phyloP scores from a whole-genome alignment of 1,139 yeast species.

The Suhomyces bokatorum region DNA sequence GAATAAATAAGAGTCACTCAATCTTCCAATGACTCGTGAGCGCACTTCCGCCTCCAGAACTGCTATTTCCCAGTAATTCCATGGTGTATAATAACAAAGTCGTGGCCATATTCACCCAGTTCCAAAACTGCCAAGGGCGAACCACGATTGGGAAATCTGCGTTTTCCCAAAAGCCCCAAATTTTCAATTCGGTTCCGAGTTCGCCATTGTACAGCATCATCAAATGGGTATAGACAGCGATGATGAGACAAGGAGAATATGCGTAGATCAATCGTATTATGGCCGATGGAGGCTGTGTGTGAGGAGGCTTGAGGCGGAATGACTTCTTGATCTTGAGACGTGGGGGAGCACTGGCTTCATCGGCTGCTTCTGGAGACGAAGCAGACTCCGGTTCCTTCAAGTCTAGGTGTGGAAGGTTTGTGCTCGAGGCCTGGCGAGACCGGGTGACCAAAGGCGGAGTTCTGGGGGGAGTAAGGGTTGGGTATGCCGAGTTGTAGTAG shows the following conservation, averaged over 20 bases:
- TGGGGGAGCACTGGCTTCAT: constrained; percentile 3
- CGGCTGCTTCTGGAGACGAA: not conserved
- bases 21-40: constrained; percentile 30
- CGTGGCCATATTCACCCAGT: constrained; percentile 87
- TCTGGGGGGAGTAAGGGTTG: constrained; percentile 23
- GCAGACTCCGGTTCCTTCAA: constrained; percentile 6
- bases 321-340: constrained; percentile 10
- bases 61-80: constrained; percentile 58
- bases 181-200: constrained; percentile 55
- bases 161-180: constrained; percentile 56
- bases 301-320: constrained; percentile 21
- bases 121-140: constrained; percentile 93
- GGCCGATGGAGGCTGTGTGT: constrained; percentile 39
- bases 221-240: constrained; percentile 91
- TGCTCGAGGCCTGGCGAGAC: constrained; percentile 23
- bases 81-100: constrained; percentile 77
- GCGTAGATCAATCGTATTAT: constrained; percentile 70
- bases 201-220: constrained; percentile 88
- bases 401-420: constrained; percentile 10
- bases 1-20: constrained; percentile 15
- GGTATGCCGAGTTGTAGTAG: constrained; percentile 41
- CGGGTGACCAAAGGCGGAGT: constrained; percentile 22
- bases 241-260: constrained; percentile 89
- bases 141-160: constrained; percentile 40
- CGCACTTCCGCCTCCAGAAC: constrained; percentile 30